Evolutionary conservation across 768 basidiomycete genomes (phyloP).

Genomic region (Gyrodon lividus): DNA sequence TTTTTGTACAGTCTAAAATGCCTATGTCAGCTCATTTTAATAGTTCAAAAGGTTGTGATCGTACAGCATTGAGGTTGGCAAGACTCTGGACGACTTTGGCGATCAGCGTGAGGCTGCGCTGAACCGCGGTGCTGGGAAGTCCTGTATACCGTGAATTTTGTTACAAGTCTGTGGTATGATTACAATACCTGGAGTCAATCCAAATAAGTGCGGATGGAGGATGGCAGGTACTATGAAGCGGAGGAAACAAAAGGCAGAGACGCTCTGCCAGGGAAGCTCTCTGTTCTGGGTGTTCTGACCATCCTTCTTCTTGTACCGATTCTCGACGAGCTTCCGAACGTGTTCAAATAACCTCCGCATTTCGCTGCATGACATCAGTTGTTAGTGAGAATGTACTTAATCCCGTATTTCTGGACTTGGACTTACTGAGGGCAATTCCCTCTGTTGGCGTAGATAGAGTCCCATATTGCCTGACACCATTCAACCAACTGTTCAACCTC

Average conservation of each 20-base stretch:
- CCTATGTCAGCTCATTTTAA: constrained; percentile 2
- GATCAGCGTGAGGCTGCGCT: constrained; percentile 79
- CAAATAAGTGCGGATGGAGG: constrained; percentile 83
- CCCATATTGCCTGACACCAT: constrained; percentile 84
- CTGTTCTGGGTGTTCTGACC: constrained; percentile 42
- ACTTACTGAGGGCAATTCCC: constrained; percentile 74
- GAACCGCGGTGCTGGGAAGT: constrained; percentile 61
- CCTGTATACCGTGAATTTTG: constrained; percentile 42
- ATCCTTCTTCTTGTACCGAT: constrained; percentile 50
- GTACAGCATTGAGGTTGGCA: constrained; percentile 77
- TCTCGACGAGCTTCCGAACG: constrained; percentile 71
- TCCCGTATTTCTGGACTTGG: constrained; percentile 1
- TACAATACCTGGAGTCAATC: constrained; percentile 64
- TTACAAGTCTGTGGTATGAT: neutral
- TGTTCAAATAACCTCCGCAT: constrained; percentile 68
- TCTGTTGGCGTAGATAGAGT: constrained; percentile 72
- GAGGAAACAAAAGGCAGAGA: constrained; percentile 87
- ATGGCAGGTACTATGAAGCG: constrained; percentile 90
- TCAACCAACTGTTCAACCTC: constrained; percentile 67
- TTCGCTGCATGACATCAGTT: constrained; percentile 47
- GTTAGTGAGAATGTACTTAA: constrained; percentile 4
- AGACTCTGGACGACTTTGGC: constrained; percentile 89
- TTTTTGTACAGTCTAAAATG: constrained; percentile 56
- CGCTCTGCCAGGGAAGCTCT: constrained; percentile 74
- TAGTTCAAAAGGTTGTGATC: constrained; percentile 22